These are phyloP conservation scores for Trichoderma koningiopsis DNA, from an alignment of 2,329 filamentous ascomycete species.

Conservation along the genomic window DNA sequence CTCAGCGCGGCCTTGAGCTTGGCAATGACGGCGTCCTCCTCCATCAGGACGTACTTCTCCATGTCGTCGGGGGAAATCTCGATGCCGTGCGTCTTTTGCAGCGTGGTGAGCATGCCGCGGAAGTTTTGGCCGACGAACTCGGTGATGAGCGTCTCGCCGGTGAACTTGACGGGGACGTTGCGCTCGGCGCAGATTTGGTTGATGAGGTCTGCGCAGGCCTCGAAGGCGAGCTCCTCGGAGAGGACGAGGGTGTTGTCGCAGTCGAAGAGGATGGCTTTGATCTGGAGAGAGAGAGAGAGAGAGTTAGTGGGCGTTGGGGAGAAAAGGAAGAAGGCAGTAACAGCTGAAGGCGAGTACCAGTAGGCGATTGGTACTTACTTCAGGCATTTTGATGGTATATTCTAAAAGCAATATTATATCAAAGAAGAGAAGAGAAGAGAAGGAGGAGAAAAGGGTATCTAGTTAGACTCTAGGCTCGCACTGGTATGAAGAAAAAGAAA, in stretches of 20 bases:
- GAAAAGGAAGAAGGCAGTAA: not conserved
- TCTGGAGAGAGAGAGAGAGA: constrained; percentile 37
- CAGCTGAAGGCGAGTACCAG: too few species aligned
- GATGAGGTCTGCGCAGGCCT: constrained; percentile 85
- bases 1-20: constrained; percentile 70
- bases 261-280: constrained; percentile 74
- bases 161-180: constrained; percentile 68
- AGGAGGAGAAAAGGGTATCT: not conserved
- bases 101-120: constrained; percentile 80
- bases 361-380: constrained; percentile 33
- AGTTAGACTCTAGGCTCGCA: not conserved
- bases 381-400: constrained; percentile 37
- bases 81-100: constrained; percentile 77
- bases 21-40: constrained; percentile 81
- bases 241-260: constrained; percentile 92
- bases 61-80: constrained; percentile 67
- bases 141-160: constrained; percentile 73
- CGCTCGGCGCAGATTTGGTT: constrained; percentile 78
- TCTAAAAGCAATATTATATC: not conserved
- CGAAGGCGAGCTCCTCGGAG: constrained; percentile 87
- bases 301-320: not conserved
- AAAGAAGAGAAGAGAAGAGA: not conserved
- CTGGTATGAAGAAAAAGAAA: not conserved
- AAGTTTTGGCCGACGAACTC: constrained; percentile 96
- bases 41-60: constrained; percentile 71